Conservation (phyloP, 768 basidiomycete species). For the Mycena amicta region DNA sequence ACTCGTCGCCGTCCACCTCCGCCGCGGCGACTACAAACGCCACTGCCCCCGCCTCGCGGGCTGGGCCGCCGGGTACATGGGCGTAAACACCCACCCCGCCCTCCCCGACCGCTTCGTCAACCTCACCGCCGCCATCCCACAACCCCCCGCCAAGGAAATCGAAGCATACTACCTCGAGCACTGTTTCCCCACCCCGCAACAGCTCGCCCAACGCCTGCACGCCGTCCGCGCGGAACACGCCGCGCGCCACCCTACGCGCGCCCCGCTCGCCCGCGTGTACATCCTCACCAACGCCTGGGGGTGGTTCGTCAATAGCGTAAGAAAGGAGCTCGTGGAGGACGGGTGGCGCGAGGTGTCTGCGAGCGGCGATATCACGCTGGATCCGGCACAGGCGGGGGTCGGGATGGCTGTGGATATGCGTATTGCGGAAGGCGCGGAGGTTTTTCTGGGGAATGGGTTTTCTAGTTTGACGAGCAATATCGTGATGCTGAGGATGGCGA, state of each 20-base stretch:
- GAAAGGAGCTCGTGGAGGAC: constrained; percentile 40
- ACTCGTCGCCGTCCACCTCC: constrained; percentile 56
- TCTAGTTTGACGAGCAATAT: constrained; percentile 43
- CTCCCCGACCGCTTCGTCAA: constrained; percentile 44
- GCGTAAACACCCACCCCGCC: constrained; percentile 47
- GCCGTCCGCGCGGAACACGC: constrained; percentile 36
- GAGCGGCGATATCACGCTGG: constrained; percentile 44
- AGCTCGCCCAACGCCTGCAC: constrained; percentile 43
- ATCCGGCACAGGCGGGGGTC: constrained; percentile 40
- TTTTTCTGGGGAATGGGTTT: constrained; percentile 46
- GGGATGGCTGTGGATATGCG: constrained; percentile 47
- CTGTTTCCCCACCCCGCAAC: constrained; percentile 44
- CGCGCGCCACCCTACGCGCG: constrained; percentile 23
- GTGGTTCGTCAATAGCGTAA: constrained; percentile 43
- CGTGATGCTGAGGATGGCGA: constrained; percentile 35
- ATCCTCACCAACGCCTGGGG: constrained; percentile 56
- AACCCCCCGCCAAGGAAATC: constrained; percentile 10
- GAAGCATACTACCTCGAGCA: constrained; percentile 41
- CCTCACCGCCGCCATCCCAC: constrained; percentile 1
- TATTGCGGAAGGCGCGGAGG: constrained; percentile 43
- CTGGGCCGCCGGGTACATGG: constrained; percentile 50
- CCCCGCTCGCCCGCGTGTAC: constrained; percentile 37
- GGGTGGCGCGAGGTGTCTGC: constrained; percentile 54
- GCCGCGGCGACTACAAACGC: constrained; percentile 58
- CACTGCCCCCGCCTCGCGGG: constrained; percentile 54